Evolutionary conservation across 75 land plant species (phyloP), one percentile per base, ranked within the genome.

Genomic region (Pinus taeda): DNA sequence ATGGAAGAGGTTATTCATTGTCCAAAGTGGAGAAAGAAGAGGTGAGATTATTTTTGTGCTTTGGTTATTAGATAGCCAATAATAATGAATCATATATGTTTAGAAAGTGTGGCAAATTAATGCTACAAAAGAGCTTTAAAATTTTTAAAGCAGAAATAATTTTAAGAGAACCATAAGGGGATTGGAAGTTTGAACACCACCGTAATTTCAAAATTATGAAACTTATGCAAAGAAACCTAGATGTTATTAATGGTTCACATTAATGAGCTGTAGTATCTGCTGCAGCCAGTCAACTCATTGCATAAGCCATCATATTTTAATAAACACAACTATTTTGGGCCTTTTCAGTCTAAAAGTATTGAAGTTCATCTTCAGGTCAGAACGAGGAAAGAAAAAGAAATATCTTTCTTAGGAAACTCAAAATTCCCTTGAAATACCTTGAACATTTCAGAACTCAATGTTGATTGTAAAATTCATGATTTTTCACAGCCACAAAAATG

Each of bases 11-110:
- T n/a, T 63, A 69, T 62, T 76, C 70, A 74, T 83, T 86, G 61
- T 92, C 90, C 21, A 45, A 22, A 0, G 21, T 77, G 11, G 96
- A 91, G 75, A 84, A 85, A n/a, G 79, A 92, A 57, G 94, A 93
- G 92, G 94, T 87, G 57, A 66, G 80, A 9, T 49, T 29, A 4
- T 74, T 53, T 26, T 74, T 74, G 71, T 57, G 4, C 37, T 74
- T 74, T 18, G 33, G 17, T 20, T 69, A 11, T 42, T 69, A 69
- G 72, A 36, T 15, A 39, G 9, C 45, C 1, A 20, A 30, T 66
- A 66, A 17, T 29, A 14, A 66, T 66, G 39, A 15, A 6, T 66
- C 70, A 36, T 15, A 66, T 36, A 15, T 30, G 3, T 17, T 69
- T 69, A n/a, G 72, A 20, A 39, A 22, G 53, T 6, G 42, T 17